Evolutionary conservation across 106 monocot genomes (phyloP), one percentile per base, ranked within the genome.

Genomic region (Posidonia australis): DNA sequence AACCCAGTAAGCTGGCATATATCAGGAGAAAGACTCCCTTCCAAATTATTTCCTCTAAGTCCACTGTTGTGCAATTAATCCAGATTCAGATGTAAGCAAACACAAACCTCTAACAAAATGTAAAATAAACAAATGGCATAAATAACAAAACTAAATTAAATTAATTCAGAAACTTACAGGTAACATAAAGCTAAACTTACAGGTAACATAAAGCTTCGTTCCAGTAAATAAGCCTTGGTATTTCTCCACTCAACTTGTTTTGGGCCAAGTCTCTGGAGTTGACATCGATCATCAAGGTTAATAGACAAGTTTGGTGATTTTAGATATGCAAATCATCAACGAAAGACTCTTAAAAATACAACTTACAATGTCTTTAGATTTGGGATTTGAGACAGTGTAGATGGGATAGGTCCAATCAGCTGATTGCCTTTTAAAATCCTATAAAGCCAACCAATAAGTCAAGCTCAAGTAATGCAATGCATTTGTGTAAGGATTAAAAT

Each of bases 171-270:
- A 36, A 36, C 36, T 36, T 36, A 36, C 36, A 36, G 36, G 36
- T 36, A 36, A 2, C 13, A 10, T 29, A 45, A 63, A 36, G 9
- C 5, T 0, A 14, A 53, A 1, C 86, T 85, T 42, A 94, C 93
- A 94, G 48, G 55, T 94, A 94, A 25, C 86, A 86, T 59, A 94
- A 60, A 64, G 90, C 90, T 78, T 94, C 94, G 74, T 90, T 94
- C 94, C 94, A 94, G 30, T 90, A 94, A 16, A 94, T 90, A 5
- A 94, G 84, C 60, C 89, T 67, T 12, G 94, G 94, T 54, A 94
- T 90, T 64, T 90, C 90, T 21, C 94, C 94, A 68, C 74, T 90
- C 72, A 96, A 48, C 14, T 82, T 86, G 48, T 96, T 96, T 60
- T 96, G 90, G 26, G 94, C 94, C 21, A 96, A 73, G 70, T 96